Base-by-base conservation (phyloP, 2,329 filamentous ascomycete species). In the Pyrenochaeta sp. region DNA sequence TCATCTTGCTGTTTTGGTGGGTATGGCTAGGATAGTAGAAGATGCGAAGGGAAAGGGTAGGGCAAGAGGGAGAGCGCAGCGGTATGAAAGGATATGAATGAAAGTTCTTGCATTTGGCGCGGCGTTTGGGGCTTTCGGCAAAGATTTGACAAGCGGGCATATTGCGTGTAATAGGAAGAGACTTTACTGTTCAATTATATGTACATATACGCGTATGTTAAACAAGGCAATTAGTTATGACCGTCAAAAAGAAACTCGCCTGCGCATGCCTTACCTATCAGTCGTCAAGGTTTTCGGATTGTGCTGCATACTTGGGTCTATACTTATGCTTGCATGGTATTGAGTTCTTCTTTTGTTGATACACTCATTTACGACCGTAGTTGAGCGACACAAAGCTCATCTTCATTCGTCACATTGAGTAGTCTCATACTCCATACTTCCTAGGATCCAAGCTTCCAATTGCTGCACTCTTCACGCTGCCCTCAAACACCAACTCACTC, bases 1-100 rank as follows among this genome's bases (percentile, higher is more conserved):
- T 98, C 19, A 86, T 90, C 62, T 75, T 94, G 54, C 77, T 98
- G 66, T 99, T 99, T 78, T 87, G 88, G 67, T 99, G 94, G 77
- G 94, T 98, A 58, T 97, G 94, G 93, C 78, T 97, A 59, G 45
- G 60, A 1, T 60, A 45, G 27, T 25, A 12, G 13, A 42, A 32
- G 25, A 34, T n/a, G 27, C 5, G n/a, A 13, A 19, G n/a, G 9
- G 25, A 12, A 19, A 15, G 10, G 40, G 9, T 2, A 27, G 36
- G 36, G 36, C 5, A n/a, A 13, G 36, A 19, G 10, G 13, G 13
- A 9, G 6, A 12, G 22, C 22, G 15, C 9, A 5, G 39, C 32
- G 22, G 10, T 32, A 34, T 13, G 13, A 7, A 47, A 13, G 3
- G 44, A 8, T 5, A 5, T 4, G 9, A 19, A 8, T 13, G n/a